Percentiles rank a stretch among this genome's conserved stretches.
phyloP scores from a whole-genome alignment of 2,329 filamentous ascomycete species.

The Camillea tinctor region DNA sequence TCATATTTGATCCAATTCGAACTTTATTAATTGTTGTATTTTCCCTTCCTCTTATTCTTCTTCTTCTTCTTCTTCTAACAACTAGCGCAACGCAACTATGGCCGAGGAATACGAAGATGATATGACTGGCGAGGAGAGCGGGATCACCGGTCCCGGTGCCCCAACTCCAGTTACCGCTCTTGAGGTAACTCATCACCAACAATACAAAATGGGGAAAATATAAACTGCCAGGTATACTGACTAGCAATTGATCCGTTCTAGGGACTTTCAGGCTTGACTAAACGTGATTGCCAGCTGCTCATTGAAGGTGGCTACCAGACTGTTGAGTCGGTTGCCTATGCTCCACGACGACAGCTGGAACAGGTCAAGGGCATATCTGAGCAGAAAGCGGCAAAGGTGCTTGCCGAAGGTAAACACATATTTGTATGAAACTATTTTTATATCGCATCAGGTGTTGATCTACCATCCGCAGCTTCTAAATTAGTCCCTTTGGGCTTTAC shows the following conservation, averaged over 20 bases:
- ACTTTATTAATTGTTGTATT: too few species aligned
- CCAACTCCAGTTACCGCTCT: constrained; percentile 83
- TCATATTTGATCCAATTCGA: not conserved
- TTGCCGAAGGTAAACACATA: constrained; percentile 72
- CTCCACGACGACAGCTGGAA: constrained; percentile 76
- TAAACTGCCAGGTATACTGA: not conserved
- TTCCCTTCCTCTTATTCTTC: too few species aligned
- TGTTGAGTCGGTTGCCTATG: constrained; percentile 94
- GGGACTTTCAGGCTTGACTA: constrained; percentile 88
- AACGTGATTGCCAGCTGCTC: constrained; percentile 90
- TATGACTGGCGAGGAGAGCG: constrained; percentile 65
- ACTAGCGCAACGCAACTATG: constrained; percentile 29
- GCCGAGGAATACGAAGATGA: constrained; percentile 66
- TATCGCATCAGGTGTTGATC: constrained; percentile 4
- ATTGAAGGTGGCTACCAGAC: constrained; percentile 93
- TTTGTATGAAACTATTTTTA: not conserved
- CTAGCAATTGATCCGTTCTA: constrained; percentile 39
- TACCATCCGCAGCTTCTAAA: constrained; percentile 69
- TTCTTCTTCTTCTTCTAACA: not conserved
- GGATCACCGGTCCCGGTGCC: constrained; percentile 81
- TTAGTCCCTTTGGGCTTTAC: constrained; percentile 99
- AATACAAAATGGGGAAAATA: not conserved
- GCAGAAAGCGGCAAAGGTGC: constrained; percentile 88
- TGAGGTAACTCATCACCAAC: constrained; percentile 61
- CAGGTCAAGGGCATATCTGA: constrained; percentile 98